Percentiles rank a stretch among this genome's conserved stretches.
Evolutionary conservation across 1,284 basidiomycete genomes (phyloP).

Genomic region (Retiboletus flavoniger): DNA sequence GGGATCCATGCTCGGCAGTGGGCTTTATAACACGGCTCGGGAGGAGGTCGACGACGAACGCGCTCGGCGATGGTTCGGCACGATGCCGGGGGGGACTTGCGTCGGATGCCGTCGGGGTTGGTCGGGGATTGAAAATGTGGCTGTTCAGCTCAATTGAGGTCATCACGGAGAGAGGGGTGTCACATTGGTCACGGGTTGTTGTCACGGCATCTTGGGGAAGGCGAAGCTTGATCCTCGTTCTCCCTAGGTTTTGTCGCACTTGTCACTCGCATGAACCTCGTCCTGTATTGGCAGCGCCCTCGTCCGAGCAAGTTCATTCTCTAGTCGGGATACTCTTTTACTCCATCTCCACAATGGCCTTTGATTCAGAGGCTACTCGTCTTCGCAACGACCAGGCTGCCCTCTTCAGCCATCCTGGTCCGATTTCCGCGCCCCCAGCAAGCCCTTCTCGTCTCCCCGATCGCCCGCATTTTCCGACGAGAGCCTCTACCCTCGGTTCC

Average conservation of each 20-base stretch:
- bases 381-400: constrained; percentile 28
- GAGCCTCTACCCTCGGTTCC: constrained; percentile 58
- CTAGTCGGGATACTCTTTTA: background rate
- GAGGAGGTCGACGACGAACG: constrained; percentile 20
- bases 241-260: background rate
- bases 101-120: constrained; percentile 24
- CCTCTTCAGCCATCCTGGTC: constrained; percentile 13
- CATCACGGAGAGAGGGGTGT: constrained; percentile 13
- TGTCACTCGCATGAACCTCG: constrained; percentile 20
- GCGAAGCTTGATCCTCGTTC: constrained; percentile 22
- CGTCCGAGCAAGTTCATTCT: constrained; percentile 4
- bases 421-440: constrained; percentile 36
- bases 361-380: constrained; percentile 33
- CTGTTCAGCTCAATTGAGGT: constrained; percentile 2
- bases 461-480: constrained; percentile 52
- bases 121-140: constrained; percentile 14
- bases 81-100: constrained; percentile 13
- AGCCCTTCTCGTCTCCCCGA: constrained; percentile 44
- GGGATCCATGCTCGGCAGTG: constrained; percentile 3
- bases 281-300: background rate
- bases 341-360: constrained; percentile 23
- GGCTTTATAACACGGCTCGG: constrained; percentile 11
- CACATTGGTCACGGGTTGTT: background rate
- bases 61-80: constrained; percentile 17
- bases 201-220: constrained; percentile 21